These are phyloP conservation scores for Withania somnifera DNA, from an alignment of 305 asterid genomes.

Conservation along the genomic window DNA sequence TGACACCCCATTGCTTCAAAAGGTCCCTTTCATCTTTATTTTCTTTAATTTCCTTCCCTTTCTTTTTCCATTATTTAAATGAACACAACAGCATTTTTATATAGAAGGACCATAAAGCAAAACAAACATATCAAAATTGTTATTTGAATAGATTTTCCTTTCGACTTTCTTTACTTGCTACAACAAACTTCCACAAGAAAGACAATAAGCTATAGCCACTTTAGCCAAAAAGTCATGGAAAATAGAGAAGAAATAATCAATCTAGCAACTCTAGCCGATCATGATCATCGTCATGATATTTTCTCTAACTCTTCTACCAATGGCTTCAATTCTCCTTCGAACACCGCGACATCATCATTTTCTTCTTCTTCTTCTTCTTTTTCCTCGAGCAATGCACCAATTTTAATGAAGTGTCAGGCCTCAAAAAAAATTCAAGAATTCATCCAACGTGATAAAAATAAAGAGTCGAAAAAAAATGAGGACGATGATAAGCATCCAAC, in stretches of 20 bases:
- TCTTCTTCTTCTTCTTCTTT: constrained; percentile 8
- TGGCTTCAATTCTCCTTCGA: not conserved
- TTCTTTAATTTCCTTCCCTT: not conserved
- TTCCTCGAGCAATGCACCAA: not conserved
- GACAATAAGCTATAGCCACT: not conserved
- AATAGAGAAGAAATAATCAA: not conserved
- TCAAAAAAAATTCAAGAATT: constrained; percentile 17
- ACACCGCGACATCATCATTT: not conserved
- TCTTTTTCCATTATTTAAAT: constrained; percentile 24
- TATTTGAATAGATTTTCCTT: not conserved
- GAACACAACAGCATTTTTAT: not conserved
- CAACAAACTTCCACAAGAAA: not conserved
- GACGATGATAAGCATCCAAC: constrained; percentile 37
- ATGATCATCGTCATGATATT: not conserved
- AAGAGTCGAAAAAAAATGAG: constrained; percentile 18
- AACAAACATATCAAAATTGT: not conserved
- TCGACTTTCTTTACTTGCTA: not conserved
- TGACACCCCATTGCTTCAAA: not conserved
- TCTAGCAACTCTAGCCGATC: not conserved
- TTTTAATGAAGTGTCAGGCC: not conserved
- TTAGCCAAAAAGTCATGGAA: not conserved
- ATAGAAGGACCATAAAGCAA: not conserved
- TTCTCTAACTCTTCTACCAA: not conserved
- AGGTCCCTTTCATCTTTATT: constrained; percentile 13
- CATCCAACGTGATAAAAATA: constrained; percentile 14